These are phyloP conservation scores for Penicillium cataractarum DNA, from an alignment of 495 filamentous ascomycete species.

Conservation along the genomic window DNA sequence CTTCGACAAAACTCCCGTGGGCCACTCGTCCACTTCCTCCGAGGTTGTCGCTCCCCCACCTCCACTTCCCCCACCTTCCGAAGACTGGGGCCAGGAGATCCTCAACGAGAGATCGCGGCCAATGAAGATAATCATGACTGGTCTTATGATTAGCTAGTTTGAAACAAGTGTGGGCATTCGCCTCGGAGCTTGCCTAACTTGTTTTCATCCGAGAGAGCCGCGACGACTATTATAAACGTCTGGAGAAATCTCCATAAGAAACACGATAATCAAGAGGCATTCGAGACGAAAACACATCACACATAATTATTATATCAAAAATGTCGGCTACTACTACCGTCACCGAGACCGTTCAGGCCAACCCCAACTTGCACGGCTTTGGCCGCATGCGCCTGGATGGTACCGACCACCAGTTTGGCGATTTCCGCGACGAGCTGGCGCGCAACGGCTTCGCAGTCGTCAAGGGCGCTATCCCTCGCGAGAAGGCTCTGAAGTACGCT, in stretches of 20 bases:
- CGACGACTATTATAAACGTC: not conserved
- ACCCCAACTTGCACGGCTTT: conserved; percentile 14
- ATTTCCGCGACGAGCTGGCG: conserved; percentile 41
- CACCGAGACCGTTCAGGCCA: conserved; percentile 10
- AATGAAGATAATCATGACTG: not conserved
- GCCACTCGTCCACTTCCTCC: conserved; percentile 3
- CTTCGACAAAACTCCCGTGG: not conserved
- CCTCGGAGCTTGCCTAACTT: not conserved
- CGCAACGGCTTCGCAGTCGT: conserved; percentile 48
- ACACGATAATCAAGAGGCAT: not conserved
- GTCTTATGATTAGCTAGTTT: not conserved
- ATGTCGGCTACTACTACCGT: conserved; percentile 19
- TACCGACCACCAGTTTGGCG: conserved; percentile 27
- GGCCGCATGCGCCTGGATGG: conserved; percentile 35
- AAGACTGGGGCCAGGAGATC: not conserved
- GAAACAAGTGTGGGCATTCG: not conserved
- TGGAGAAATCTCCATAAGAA: not conserved
- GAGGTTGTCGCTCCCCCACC: conserved; percentile 9
- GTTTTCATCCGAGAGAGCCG: not conserved
- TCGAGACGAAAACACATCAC: not conserved
- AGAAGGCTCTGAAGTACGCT: conserved; percentile 40
- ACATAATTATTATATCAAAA: not conserved
- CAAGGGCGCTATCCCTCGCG: conserved; percentile 47
- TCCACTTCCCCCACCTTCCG: conserved; percentile 19
- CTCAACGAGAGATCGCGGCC: not conserved